Evolutionary conservation across 1,139 yeast genomes (phyloP).

Genomic region (Pichia sp.): DNA sequence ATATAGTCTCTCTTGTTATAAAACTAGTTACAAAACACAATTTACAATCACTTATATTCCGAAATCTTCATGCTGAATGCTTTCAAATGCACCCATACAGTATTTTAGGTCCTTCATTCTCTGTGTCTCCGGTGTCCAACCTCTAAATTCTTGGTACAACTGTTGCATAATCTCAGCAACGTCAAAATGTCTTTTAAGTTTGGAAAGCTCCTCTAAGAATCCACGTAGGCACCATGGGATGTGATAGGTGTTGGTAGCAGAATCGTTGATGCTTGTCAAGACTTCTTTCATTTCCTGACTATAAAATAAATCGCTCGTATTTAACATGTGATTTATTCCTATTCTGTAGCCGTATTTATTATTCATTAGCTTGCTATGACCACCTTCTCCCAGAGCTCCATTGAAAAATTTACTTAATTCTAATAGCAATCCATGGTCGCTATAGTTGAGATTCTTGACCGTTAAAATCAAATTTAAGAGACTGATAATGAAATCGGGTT

Average conservation of each 20-base stretch:
- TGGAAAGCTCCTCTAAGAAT: constrained; percentile 40
- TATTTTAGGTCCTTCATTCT: constrained; percentile 36
- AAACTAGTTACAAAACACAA: no score
- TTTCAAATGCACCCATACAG: constrained; percentile 23
- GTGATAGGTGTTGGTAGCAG: constrained; percentile 45
- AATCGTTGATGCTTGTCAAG: constrained; percentile 35
- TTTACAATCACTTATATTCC: neutral
- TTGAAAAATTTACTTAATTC: constrained; percentile 44
- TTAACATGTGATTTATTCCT: constrained; percentile 41
- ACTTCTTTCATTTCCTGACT: constrained; percentile 33
- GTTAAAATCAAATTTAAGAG: constrained; percentile 41
- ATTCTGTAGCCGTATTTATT: constrained; percentile 45
- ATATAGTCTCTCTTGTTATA: no score
- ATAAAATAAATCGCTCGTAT: constrained; percentile 40
- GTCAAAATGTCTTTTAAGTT: constrained; percentile 36
- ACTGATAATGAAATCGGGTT: constrained; percentile 40
- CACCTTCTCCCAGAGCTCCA: constrained; percentile 42
- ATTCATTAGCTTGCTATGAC: constrained; percentile 41
- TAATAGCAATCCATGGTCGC: constrained; percentile 43
- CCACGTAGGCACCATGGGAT: constrained; percentile 57
- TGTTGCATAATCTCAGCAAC: constrained; percentile 26
- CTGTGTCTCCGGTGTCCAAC: constrained; percentile 35
- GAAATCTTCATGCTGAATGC: constrained; percentile 9
- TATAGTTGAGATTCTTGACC: constrained; percentile 40
- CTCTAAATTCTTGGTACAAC: constrained; percentile 28